These are phyloP conservation scores for Xylariaceae sp. DNA, from an alignment of 2,329 filamentous ascomycete species.

Conservation along the genomic window DNA sequence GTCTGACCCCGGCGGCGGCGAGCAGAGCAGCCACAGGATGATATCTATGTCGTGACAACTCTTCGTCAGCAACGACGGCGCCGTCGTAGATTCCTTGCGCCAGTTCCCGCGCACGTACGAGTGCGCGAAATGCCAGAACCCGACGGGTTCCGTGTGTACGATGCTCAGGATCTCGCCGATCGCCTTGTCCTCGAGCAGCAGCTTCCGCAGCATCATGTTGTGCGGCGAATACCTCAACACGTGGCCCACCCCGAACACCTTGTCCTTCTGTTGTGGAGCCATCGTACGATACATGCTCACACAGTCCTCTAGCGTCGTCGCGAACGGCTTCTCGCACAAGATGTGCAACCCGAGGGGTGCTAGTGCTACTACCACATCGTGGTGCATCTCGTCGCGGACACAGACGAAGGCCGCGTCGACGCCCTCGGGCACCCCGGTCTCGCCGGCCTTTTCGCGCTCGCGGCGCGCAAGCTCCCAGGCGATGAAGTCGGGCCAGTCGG, in stretches of 20 bases:
- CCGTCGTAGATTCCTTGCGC: conserved; percentile 78
- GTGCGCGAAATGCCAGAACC: conserved; percentile 94
- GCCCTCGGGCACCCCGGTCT: conserved; percentile 50
- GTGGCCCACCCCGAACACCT: conserved; percentile 87
- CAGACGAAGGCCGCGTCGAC: conserved; percentile 66
- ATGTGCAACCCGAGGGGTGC: conserved; percentile 75
- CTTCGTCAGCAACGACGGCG: conserved; percentile 85
- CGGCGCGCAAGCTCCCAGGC: conserved; percentile 69
- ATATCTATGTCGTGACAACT: conserved; percentile 97
- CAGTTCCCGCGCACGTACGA: conserved; percentile 93
- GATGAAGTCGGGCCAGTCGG: conserved; percentile 76
- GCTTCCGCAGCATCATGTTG: conserved; percentile 79
- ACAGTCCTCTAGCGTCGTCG: conserved; percentile 77
- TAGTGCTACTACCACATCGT: conserved; percentile 75
- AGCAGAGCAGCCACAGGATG: conserved; percentile 86
- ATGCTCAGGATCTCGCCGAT: conserved; percentile 86
- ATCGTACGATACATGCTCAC: conserved; percentile 70
- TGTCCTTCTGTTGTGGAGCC: conserved; percentile 36
- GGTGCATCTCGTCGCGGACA: conserved; percentile 87
- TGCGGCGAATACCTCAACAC: conserved; percentile 92
- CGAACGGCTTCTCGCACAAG: conserved; percentile 94
- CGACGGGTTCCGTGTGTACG: conserved; percentile 91
- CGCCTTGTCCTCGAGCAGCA: conserved; percentile 73
- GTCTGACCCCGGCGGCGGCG: conserved; percentile 55
- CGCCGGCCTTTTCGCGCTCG: conserved; percentile 51